Conservation (phyloP, 1,139 yeast species). For the Sugiyamaella xylanicola region DNA sequence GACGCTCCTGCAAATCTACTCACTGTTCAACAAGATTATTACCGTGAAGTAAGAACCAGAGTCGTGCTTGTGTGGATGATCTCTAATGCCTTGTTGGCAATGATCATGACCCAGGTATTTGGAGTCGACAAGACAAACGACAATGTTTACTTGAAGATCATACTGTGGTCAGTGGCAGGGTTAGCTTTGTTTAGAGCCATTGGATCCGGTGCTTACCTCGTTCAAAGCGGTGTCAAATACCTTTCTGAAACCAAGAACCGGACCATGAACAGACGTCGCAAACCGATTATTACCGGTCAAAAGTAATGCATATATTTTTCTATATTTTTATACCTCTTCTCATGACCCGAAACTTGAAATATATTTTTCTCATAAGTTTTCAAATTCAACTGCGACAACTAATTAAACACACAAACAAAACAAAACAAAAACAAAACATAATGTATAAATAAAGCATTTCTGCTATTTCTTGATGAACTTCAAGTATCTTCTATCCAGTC, state of each 20-base stretch:
- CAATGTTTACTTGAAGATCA: slow-evolving; percentile 77
- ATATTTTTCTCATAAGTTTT: too few relatives aligned
- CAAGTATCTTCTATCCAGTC: slow-evolving; percentile 33
- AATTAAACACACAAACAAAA: too few relatives aligned
- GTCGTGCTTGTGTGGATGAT: slow-evolving; percentile 94
- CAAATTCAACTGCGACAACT: too few relatives aligned
- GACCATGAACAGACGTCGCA: slow-evolving; percentile 29
- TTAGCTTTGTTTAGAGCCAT: slow-evolving; percentile 76
- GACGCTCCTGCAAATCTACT: slow-evolving; percentile 55
- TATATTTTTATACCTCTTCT: neutral
- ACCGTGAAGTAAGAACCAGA: slow-evolving; percentile 88
- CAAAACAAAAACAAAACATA: slow-evolving; percentile 3
- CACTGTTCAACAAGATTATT: slow-evolving; percentile 80
- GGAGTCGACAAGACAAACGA: slow-evolving; percentile 51
- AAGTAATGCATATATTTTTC: neutral
- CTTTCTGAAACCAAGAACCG: slow-evolving; percentile 35
- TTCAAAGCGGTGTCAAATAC: slow-evolving; percentile 46
- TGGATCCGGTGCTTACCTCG: slow-evolving; percentile 72
- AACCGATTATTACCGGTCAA: slow-evolving; percentile 32
- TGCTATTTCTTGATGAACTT: slow-evolving; percentile 27
- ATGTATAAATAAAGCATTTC: neutral
- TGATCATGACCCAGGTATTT: slow-evolving; percentile 85
- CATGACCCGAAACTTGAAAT: neutral
- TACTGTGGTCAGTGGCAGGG: slow-evolving; percentile 88
- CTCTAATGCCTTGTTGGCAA: slow-evolving; percentile 71